These are phyloP conservation scores for Fusarium pseudograminearum DNA, from an alignment of 2,329 filamentous ascomycete genomes.

Conservation along the genomic window DNA sequence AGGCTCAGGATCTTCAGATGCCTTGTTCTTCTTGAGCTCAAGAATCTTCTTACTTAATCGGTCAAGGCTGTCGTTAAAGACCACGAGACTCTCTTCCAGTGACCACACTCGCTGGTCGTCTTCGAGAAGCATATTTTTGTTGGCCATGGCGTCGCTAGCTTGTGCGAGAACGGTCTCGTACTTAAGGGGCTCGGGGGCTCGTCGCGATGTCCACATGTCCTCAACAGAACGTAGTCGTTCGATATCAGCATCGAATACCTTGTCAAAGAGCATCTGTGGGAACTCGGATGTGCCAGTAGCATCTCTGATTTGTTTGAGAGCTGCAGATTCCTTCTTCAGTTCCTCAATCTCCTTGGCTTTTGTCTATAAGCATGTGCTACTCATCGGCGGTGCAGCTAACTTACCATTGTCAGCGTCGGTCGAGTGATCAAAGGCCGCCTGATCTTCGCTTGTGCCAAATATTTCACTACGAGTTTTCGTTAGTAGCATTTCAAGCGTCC, in stretches of 20 bases:
- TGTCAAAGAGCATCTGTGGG: slow-evolving; percentile 84
- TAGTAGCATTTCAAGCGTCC: slow-evolving; percentile 8
- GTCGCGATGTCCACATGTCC: slow-evolving; percentile 94
- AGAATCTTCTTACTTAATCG: slow-evolving; percentile 81
- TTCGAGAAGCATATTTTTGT: slow-evolving; percentile 66
- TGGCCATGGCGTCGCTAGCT: slow-evolving; percentile 61
- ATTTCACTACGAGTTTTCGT: slow-evolving; percentile 68
- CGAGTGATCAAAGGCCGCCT: slow-evolving; percentile 82
- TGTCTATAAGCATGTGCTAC: slow-evolving; percentile 18
- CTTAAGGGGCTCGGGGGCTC: slow-evolving; percentile 77
- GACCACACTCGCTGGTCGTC: slow-evolving; percentile 85
- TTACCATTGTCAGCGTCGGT: slow-evolving; percentile 83
- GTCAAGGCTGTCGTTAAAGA: slow-evolving; percentile 86
- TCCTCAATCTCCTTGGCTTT: slow-evolving; percentile 84
- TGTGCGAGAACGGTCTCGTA: slow-evolving; percentile 72
- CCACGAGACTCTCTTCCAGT: slow-evolving; percentile 83
- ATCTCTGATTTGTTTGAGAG: slow-evolving; percentile 83
- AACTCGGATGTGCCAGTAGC: slow-evolving; percentile 85
- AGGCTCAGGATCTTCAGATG: slow-evolving; percentile 65
- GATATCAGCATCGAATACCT: slow-evolving; percentile 91
- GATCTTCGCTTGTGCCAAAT: slow-evolving; percentile 91
- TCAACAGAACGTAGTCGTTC: slow-evolving; percentile 85
- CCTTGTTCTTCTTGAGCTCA: slow-evolving; percentile 66
- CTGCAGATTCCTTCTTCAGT: slow-evolving; percentile 83
- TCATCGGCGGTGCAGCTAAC: slow-evolving; percentile 19